Evolutionary conservation across 805 yeast species (phyloP).

Genomic region (Candida ovalis): DNA sequence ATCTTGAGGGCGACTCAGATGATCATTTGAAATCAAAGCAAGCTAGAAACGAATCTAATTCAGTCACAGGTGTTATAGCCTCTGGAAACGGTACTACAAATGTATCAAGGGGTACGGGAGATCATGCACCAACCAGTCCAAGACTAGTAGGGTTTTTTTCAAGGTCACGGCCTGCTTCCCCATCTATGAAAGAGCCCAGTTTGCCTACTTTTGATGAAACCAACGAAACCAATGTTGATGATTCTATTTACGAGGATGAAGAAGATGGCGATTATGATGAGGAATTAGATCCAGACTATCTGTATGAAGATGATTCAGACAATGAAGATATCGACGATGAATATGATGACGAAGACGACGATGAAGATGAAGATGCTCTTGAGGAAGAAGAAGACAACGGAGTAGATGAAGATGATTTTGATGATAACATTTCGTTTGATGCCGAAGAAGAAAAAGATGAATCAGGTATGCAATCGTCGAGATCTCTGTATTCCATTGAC

Average conservation of each 20-base stretch:
- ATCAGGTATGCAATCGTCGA: no score
- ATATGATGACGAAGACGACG: constrained; percentile 10
- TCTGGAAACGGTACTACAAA: not conserved
- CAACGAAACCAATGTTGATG: constrained; percentile 23
- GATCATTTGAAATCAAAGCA: constrained; percentile 18
- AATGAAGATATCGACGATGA: constrained; percentile 29
- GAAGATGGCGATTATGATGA: constrained; percentile 33
- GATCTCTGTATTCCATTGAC: no score
- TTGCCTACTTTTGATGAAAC: constrained; percentile 14
- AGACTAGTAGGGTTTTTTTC: constrained; percentile 17
- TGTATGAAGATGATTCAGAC: constrained; percentile 25
- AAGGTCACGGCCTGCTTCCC: constrained; percentile 10
- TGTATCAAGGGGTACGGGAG: constrained; percentile 2
- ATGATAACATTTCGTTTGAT: not conserved
- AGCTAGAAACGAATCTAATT: constrained; percentile 2
- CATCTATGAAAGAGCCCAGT: not conserved
- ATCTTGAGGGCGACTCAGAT: constrained; percentile 34
- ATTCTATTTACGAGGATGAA: constrained; percentile 29
- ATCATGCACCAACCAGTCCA: constrained; percentile 14
- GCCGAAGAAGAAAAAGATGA: not conserved
- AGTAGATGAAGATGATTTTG: not conserved
- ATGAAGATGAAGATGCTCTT: constrained; percentile 10
- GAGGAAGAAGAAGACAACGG: constrained; percentile 8
- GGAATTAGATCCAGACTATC: constrained; percentile 27
- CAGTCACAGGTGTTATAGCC: not conserved